Evolutionary conservation across 352 stramenopile genomes (phyloP).

Genomic region (Globisporangium paddicum): DNA sequence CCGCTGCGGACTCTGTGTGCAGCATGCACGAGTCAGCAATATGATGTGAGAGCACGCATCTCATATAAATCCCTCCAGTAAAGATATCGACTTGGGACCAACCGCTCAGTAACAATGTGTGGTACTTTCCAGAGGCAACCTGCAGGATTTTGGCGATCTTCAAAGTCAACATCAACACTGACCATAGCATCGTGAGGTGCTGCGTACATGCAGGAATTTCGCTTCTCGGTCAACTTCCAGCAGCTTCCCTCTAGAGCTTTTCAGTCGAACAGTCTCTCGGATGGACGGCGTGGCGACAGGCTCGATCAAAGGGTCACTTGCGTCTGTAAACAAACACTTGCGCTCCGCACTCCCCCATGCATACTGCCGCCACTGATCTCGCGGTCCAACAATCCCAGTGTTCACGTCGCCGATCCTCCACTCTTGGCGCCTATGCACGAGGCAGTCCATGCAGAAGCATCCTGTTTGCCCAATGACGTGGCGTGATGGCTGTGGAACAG

Average conservation of each 20-base stretch:
- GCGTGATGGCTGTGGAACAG: constrained; percentile 20
- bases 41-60: background rate
- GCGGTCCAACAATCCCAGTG: constrained; percentile 46
- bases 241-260: constrained; percentile 31
- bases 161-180: background rate
- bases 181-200: background rate
- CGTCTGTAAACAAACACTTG: constrained; percentile 26
- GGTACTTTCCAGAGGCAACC: constrained; percentile 70
- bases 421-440: constrained; percentile 67
- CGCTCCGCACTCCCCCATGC: constrained; percentile 60
- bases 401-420: constrained; percentile 77
- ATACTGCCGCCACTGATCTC: constrained; percentile 63
- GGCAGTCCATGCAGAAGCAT: constrained; percentile 71
- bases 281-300: constrained; percentile 39
- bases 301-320: background rate
- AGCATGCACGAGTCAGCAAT: background rate
- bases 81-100: background rate
- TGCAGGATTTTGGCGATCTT: constrained; percentile 9
- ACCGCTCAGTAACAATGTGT: constrained; percentile 72
- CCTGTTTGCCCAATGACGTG: constrained; percentile 65
- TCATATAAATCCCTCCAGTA: background rate
- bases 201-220: constrained; percentile 54
- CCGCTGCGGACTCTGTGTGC: constrained; percentile 48
- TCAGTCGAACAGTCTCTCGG: constrained; percentile 39
- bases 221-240: constrained; percentile 53